Base-by-base conservation (phyloP, 2,329 filamentous ascomycete species). In the Raffaelea albimanens region DNA sequence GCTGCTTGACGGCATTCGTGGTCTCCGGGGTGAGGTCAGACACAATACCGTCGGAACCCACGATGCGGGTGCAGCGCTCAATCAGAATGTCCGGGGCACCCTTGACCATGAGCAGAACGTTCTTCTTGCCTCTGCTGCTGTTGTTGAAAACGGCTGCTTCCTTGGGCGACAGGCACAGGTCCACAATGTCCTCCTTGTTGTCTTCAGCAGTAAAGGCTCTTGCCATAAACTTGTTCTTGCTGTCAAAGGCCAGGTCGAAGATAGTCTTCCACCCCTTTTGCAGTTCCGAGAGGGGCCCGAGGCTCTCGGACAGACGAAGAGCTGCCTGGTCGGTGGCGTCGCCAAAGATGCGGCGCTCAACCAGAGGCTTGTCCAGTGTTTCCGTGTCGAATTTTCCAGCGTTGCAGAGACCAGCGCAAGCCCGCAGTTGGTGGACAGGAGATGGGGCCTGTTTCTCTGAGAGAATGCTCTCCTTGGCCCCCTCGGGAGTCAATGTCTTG, bases 201-300 rank as follows among this genome's bases (percentile, higher is more conserved):
- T n/a, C n/a, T n/a, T n/a, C n/a, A n/a, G n/a, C n/a, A n/a, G n/a
- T n/a, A n/a, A n/a, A n/a, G 1, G 81, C 73, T 23, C 78, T 73
- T 45, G 89, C 75, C 78, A 88, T 89, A 59, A 81, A 89, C 63
- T 90, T 90, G 65, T 88, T 89, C 69, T 87, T 87, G 65, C 82
- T 87, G 66, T 89, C 89, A 62, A 90, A 90, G 0, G 82, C 77
- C 23, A 87, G 67, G 46, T 84, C 79, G 55, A 80, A 88, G 2
- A 76, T 72, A 46, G 76, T 80, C 45, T 74, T 73, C 82, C 83
- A 88, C 52, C 73, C 69, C 13, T 71, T 68, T 8, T 80, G 75
- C 5, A 84, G 65, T 44, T 83, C 73, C 0, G 71, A 63, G 0
- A 86, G 77, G 0, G 76, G 66, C 0, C 75, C 75, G 0, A 89